Evolutionary conservation across 2,329 filamentous ascomycete genomes (phyloP).

Genomic region (Arthrinium puccinioides): DNA sequence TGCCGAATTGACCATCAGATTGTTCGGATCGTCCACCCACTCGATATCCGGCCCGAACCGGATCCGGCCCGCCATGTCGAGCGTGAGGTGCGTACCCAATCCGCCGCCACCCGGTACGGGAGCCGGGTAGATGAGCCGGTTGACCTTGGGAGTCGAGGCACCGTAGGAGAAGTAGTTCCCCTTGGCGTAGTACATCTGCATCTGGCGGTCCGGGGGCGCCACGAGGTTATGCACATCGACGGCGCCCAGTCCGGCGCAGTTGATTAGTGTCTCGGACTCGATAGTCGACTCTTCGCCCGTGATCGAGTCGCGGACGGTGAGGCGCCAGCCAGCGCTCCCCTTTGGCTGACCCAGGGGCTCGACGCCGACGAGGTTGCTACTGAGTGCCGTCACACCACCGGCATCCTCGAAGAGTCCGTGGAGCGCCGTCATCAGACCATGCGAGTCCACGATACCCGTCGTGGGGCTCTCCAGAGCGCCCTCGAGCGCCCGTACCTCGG

Average conservation of each 20-base stretch:
- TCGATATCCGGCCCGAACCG: conserved; percentile 94
- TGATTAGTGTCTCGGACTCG: conserved; percentile 71
- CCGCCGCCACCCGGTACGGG: conserved; percentile 76
- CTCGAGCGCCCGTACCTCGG: conserved; percentile 62
- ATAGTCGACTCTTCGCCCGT: conserved; percentile 49
- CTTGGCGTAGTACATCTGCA: conserved; percentile 75
- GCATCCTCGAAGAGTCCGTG: conserved; percentile 68
- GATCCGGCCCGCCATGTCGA: conserved; percentile 77
- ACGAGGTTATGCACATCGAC: conserved; percentile 77
- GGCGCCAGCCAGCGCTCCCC: conserved; percentile 60
- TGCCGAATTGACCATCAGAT: conserved; percentile 60
- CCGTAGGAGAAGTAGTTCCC: conserved; percentile 90
- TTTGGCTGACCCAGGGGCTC: conserved; percentile 34
- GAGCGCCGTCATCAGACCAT: conserved; percentile 75
- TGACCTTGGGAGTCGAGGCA: conserved; percentile 53
- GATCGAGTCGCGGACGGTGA: conserved; percentile 43
- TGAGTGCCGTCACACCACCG: conserved; percentile 68
- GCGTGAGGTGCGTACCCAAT: conserved; percentile 85
- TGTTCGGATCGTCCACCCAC: conserved; percentile 68
- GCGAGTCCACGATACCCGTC: conserved; percentile 87
- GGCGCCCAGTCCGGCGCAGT: conserved; percentile 77
- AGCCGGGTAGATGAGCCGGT: conserved; percentile 79
- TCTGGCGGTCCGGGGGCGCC: conserved; percentile 47
- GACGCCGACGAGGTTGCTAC: conserved; percentile 57
- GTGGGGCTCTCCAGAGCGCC: conserved; percentile 78